These are phyloP conservation scores for Exophiala xenobiotica DNA, from an alignment of 2,329 filamentous ascomycete species.

Conservation along the genomic window DNA sequence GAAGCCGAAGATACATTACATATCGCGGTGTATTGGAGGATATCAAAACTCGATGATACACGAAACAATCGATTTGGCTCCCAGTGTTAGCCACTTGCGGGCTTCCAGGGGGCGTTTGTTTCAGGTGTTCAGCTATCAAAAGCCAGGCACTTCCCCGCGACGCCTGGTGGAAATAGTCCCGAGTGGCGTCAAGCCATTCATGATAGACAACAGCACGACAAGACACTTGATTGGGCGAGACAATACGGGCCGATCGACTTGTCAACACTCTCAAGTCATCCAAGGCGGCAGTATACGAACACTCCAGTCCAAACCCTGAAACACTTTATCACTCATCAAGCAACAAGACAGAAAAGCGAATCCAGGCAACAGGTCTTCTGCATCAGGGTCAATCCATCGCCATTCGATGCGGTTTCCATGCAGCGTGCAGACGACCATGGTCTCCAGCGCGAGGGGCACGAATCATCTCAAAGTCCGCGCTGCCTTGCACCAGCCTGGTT, in stretches of 20 bases:
- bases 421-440: not conserved
- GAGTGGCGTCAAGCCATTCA: not conserved
- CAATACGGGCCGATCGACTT: not conserved
- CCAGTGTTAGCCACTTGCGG: not conserved
- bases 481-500: not conserved
- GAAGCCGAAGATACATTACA: not conserved
- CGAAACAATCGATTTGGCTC: not conserved
- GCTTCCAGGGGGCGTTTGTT: conserved; percentile 13
- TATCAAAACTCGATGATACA: too few species aligned
- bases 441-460: conserved; percentile 7
- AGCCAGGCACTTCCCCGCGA: not conserved
- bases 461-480: conserved; percentile 3
- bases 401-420: too few species aligned
- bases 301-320: not conserved
- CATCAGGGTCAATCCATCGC: too few species aligned
- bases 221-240: not conserved
- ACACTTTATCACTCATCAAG: too few species aligned
- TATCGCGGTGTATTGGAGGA: too few species aligned
- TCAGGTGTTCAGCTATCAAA: conserved; percentile 4
- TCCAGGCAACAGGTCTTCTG: not conserved
- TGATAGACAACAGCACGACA: not conserved
- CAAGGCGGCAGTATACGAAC: conserved; percentile 2
- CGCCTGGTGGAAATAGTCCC: not conserved
- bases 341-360: too few species aligned
- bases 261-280: not conserved